A percentile compares a stretch with the other conserved stretches of the same genome.
Evolutionary conservation across 208 protist species (phyloP).

Genomic region (Phytomonas sp.): DNA sequence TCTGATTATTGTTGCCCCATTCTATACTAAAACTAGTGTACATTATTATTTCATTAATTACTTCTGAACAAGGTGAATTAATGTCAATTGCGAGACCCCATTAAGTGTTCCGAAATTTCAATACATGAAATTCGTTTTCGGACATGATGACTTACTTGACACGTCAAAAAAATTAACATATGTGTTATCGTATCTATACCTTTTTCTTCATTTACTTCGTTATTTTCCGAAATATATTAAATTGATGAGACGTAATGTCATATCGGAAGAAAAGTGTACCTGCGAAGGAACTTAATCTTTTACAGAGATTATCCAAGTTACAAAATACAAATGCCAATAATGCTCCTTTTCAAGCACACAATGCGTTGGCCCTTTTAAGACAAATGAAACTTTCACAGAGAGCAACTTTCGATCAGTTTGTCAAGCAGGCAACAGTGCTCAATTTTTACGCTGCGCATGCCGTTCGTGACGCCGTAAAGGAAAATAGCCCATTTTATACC

Average conservation of each 20-base stretch:
- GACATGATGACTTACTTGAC: background rate
- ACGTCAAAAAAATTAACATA: background rate
- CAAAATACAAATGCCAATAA: conserved; percentile 37
- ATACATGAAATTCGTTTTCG: background rate
- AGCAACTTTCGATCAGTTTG: conserved; percentile 44
- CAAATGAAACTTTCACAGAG: conserved; percentile 45
- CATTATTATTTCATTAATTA: background rate
- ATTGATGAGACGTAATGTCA: background rate
- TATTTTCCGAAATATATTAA: conserved; percentile 4
- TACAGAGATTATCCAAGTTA: conserved; percentile 52
- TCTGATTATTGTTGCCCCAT: background rate
- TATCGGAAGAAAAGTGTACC: conserved; percentile 4
- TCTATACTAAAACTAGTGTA: background rate
- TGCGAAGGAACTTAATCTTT: conserved; percentile 2
- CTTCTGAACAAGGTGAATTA: background rate
- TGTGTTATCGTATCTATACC: conserved; percentile 8
- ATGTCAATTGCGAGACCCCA: background rate
- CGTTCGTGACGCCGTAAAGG: conserved; percentile 17
- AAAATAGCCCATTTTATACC: conserved; percentile 21
- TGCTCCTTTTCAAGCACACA: conserved; percentile 76
- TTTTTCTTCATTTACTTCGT: conserved; percentile 14
- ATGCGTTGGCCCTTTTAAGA: conserved; percentile 52
- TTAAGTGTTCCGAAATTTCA: background rate
- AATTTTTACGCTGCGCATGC: conserved; percentile 44
- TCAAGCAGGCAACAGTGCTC: conserved; percentile 42